Evolutionary conservation across 345 rosid genomes (phyloP), one percentile per base, ranked within the genome.

Genomic region (Aurinia saxatilis): DNA sequence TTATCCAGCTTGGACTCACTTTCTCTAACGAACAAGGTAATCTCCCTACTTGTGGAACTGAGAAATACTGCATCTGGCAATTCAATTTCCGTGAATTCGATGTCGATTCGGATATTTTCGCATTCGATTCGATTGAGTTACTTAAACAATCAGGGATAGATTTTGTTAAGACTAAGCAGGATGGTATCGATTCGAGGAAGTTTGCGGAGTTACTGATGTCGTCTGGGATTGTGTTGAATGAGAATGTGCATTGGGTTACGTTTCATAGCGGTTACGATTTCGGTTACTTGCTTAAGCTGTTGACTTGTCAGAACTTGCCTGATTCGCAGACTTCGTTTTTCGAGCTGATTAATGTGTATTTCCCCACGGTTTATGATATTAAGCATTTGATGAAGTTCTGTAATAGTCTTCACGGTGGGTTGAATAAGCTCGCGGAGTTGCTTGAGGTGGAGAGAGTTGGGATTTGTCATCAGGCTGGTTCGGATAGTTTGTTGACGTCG

Each of bases 231-330:
- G 98, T 91, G 55, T 60, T 91, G 78, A 88, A 86, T 60, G 91
- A 86, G 45, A 77, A 34, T 46, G 85, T 91, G 17, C 82, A 81
- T 17, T 91, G 98, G 98, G 90, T 91, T 36, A 91, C 98, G 3
- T 91, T 91, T 40, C 98, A 91, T 65, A 85, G 98, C n/a, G 98
- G 96, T 1, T 86, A 91, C 61, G 98, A 91, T 73, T 88, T 91
- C 9, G 96, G 96, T 1, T 86, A 91, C 77, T 67, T 88, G 83
- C 78, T 91, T 1, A 91, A 91, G 88, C 83, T 91, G 38, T 67
- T 91, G 65, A 91, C 98, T 0, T 79, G 88, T 66, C 79, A 76
- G 46, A 69, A 77, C 56, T 69, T 91, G 39, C 98, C 98, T 0
- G 85, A 78, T 5, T 71, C 78, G 0, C 96, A 0, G 81, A 68